phyloP scores from a whole-genome alignment of 129 eudicot genomes.

The Flaveria bidentis region DNA sequence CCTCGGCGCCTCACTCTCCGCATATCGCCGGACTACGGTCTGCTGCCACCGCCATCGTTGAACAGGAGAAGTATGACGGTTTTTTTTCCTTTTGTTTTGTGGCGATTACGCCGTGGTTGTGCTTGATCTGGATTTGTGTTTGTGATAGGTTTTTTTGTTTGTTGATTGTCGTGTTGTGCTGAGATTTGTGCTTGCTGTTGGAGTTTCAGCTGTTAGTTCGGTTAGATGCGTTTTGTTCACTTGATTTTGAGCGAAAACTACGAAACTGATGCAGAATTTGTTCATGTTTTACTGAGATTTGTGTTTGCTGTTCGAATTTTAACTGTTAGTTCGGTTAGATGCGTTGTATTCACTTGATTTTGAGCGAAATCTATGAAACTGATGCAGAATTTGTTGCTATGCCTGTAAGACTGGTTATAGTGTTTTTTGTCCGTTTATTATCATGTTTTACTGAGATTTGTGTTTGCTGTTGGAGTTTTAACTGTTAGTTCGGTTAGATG shows the following conservation, averaged over 20 bases:
- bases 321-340: slow-evolving; percentile 27
- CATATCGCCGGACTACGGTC: slow-evolving; percentile 42
- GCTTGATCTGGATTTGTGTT: slow-evolving; percentile 18
- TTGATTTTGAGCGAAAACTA: not conserved
- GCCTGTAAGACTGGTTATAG: not conserved
- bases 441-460: not conserved
- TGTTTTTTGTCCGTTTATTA: not conserved
- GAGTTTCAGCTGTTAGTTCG: slow-evolving; percentile 20
- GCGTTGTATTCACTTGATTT: not conserved
- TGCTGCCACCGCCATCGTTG: slow-evolving; percentile 37
- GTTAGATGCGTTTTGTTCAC: slow-evolving; percentile 26
- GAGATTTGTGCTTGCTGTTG: not conserved
- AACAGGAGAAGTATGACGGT: slow-evolving; percentile 42
- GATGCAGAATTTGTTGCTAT: not conserved
- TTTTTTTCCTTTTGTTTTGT: not conserved
- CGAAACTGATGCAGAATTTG: not conserved
- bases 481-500: slow-evolving; percentile 28
- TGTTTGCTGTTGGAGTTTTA: not conserved
- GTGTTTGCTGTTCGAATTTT: not conserved
- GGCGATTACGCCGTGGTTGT: not conserved
- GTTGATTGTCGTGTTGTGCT: not conserved
- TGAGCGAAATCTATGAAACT: not conserved
- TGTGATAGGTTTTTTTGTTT: not conserved
- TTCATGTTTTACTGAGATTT: not conserved
- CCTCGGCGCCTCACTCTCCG: slow-evolving; percentile 57